Evolutionary conservation across 2,329 filamentous ascomycete species (phyloP), one percentile per base, ranked within the genome.

Genomic region (Sclerotinia sclerotiorum): DNA sequence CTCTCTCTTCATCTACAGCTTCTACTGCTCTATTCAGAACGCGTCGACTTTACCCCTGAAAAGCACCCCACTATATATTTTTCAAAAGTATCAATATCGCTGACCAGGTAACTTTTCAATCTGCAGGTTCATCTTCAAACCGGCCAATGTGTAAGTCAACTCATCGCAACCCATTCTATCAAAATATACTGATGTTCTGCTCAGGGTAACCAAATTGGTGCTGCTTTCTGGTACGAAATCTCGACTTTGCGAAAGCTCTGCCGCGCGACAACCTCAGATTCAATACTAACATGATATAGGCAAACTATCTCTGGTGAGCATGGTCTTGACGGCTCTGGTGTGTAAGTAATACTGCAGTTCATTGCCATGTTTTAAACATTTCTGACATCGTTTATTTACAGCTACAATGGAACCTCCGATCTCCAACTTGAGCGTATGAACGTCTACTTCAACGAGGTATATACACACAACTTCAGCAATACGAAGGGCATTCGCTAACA

Each of bases 161-260:
- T 15, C n/a, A 51, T 52, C 69, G 56, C 51, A 17, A 13, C 46
- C 32, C 11, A n/a, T 35, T 19, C 39, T 44, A 56, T 65, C 57
- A 69, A 70, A 55, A 69, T n/a, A 35, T 65, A 17, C 70, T 75
- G 56, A 76, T 29, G 32, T 74, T 77, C 71, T 72, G n/a, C 8
- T 77, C 78, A 97, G 94, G 95, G 95, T 89, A 99, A 99, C 91
- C 95, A 99, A 92, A 97, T 98, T 78, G 95, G 95, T 94, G 95
- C 95, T 87, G 95, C 95, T 84, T 99, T 99, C 89, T 99, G 95
- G 90, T 92, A 84, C 76, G 88, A 85, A 74, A 68, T 70, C 67
- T 67, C 63, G 32, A 56, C 27, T 65, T 62, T 66, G 69, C 71
- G 63, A 64, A 71, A 69, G 58, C 52, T 67, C 69, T 68, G 67